phyloP scores from a whole-genome alignment of 306 rosid genomes.

The Nissolia schottii region DNA sequence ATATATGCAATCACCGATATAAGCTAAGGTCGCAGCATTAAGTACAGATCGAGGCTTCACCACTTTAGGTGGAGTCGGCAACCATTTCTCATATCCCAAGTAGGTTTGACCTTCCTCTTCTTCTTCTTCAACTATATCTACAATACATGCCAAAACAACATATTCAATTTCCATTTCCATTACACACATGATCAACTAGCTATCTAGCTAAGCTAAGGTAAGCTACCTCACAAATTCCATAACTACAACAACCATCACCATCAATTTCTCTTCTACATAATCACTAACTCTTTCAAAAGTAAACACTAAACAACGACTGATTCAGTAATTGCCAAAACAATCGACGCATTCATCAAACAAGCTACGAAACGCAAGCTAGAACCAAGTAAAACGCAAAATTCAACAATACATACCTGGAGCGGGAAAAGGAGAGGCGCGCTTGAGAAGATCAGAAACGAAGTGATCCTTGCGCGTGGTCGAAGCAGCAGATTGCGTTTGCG shows the following conservation, averaged over 20 bases:
- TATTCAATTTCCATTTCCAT: background rate
- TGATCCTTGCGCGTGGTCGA: conserved; percentile 24
- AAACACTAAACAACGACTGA: background rate
- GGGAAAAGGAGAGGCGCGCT: conserved; percentile 41
- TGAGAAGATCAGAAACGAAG: conserved; percentile 57
- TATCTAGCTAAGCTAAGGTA: background rate
- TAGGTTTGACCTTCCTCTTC: conserved; percentile 37
- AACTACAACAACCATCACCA: background rate
- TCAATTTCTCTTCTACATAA: conserved; percentile 10
- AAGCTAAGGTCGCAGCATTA: conserved; percentile 80
- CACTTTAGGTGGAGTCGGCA: conserved; percentile 79
- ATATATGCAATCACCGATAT: conserved; percentile 78
- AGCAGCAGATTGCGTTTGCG: conserved; percentile 21
- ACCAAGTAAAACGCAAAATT: no score
- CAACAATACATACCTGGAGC: conserved; percentile 38
- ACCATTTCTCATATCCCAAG: conserved; percentile 79
- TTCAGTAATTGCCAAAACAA: background rate
- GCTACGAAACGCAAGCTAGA: no score
- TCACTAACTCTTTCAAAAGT: background rate
- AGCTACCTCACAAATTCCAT: background rate
- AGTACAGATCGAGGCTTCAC: conserved; percentile 74
- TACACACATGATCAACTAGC: conserved; percentile 1
- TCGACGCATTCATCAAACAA: background rate
- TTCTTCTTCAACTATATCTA: background rate
- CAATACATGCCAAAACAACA: background rate